Conservation (phyloP, 1,139 yeast genomes). For the Lodderomyces margitis region DNA sequence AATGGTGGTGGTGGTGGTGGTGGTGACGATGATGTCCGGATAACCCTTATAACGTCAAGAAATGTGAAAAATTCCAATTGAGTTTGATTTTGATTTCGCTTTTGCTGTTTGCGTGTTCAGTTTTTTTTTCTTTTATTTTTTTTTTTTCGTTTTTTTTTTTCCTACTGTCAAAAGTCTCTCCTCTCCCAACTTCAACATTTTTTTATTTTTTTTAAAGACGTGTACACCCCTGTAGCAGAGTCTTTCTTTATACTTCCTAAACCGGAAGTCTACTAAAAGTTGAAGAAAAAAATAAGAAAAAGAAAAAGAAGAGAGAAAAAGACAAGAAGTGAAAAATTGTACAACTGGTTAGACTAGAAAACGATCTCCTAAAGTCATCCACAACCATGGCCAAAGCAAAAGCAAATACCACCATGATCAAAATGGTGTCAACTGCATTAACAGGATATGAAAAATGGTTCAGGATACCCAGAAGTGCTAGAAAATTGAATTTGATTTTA, state of each 20-base stretch:
- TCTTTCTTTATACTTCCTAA: constrained; percentile 1
- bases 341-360: not conserved
- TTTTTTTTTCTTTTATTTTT: not conserved
- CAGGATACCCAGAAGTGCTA: constrained; percentile 77
- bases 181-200: too few species aligned
- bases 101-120: not conserved
- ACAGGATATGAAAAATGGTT: constrained; percentile 85
- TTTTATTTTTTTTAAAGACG: constrained; percentile 2
- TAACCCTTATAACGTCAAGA: too few species aligned
- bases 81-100: too few species aligned
- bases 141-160: too few species aligned
- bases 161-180: too few species aligned
- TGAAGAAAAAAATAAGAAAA: constrained; percentile 1
- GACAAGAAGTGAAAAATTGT: not conserved
- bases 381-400: constrained; percentile 42
- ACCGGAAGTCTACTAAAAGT: constrained; percentile 8
- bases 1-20: too few species aligned
- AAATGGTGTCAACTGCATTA: constrained; percentile 75
- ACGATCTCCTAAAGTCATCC: not conserved
- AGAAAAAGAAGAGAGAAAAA: constrained; percentile 1
- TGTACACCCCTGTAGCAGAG: not conserved
- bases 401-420: constrained; percentile 47
- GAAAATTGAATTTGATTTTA: constrained; percentile 74
- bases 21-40: not conserved
- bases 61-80: not conserved